Evolutionary conservation across 1,284 basidiomycete genomes (phyloP), one percentile per base, ranked within the genome.

Genomic region (Ustilago xerochloae): DNA sequence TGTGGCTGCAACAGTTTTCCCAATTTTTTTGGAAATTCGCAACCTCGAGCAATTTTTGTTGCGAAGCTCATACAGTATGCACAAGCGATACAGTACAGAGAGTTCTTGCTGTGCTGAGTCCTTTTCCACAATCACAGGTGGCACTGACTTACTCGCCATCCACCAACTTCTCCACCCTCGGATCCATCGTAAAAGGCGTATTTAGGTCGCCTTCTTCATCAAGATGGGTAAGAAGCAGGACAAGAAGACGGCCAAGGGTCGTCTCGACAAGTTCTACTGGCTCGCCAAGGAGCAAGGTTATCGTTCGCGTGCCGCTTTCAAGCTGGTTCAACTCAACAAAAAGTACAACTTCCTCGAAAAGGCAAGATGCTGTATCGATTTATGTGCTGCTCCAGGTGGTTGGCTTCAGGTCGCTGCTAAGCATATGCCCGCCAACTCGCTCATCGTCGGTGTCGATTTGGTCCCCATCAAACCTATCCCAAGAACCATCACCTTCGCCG

Each of bases 331-430:
- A 85, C 88, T 99, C 75, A 99, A 99, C 88, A 96, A 97, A 85
- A 98, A 98, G 87, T 99, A 92, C 86, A 90, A 91, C 38, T 92
- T 99, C 82, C 89, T 99, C 39, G 93, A 96, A 82, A 88, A 89
- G 51, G 91, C 97, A 30, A 89, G 91, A 89, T 98, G 96, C 85
- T 93, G 91, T 61, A 97, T 99, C 84, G 97, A 99, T 89, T 88
- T 99, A 53, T 99, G 97, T 87, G 97, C 97, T 50, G 97, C 97
- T 8, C 97, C 97, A 6, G 97, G 97, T 83, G 97, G 97, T 85
- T 99, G 97, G 97, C 88, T 99, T 4, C 97, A 99, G 85, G 97
- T 99, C 18, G 95, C 96, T 43, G 93, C 91, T 87, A 99, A 98
- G 86, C 94, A 95, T 85, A 99, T 99, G 96, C 94, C 96, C 1